Conservation (phyloP, 306 rosid genomes). For the Ammopiptanthus mongolicus region DNA sequence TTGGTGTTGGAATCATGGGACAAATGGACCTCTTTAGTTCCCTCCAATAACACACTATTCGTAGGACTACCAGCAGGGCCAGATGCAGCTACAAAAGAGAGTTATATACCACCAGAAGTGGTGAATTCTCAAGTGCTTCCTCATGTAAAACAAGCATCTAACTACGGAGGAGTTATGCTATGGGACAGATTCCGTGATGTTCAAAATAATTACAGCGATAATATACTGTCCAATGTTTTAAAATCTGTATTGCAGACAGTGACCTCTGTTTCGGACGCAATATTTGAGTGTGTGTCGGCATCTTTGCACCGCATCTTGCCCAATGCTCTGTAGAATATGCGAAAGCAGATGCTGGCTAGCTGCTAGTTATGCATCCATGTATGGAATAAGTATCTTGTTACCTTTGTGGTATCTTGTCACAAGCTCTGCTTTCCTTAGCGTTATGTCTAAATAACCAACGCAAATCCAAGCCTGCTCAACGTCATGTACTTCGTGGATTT, state of each 20-base stretch:
- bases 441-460: background rate
- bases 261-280: background rate
- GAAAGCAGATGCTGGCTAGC: background rate
- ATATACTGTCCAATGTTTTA: background rate
- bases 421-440: background rate
- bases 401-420: background rate
- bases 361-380: background rate
- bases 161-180: slow-evolving; percentile 60
- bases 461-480: background rate
- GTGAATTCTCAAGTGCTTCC: slow-evolving; percentile 42
- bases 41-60: slow-evolving; percentile 20
- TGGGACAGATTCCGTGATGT: slow-evolving; percentile 31
- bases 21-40: slow-evolving; percentile 29
- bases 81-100: slow-evolving; percentile 37
- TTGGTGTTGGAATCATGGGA: slow-evolving; percentile 23
- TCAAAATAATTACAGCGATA: background rate
- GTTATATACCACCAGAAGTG: slow-evolving; percentile 27
- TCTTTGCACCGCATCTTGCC: background rate
- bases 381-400: background rate
- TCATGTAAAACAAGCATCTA: slow-evolving; percentile 3
- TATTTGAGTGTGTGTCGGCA: background rate
- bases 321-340: background rate
- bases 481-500: background rate
- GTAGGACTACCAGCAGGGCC: slow-evolving; percentile 46
- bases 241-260: background rate